These are phyloP conservation scores for Neoboletus brunneissimus DNA, from an alignment of 768 basidiomycete genomes.

Conservation along the genomic window DNA sequence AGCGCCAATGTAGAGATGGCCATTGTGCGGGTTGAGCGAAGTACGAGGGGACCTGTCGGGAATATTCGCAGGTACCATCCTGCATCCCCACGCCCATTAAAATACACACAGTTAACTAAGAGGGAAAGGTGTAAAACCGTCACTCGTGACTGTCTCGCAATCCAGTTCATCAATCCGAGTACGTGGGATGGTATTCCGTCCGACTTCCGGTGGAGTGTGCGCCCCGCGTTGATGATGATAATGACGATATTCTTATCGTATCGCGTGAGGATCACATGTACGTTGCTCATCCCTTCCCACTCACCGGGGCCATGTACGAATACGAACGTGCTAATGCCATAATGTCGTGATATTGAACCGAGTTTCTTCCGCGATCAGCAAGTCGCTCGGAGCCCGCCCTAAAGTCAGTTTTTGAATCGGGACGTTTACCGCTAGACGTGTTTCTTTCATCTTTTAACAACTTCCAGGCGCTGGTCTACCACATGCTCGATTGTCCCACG, in stretches of 20 bases:
- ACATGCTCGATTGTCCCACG: constrained; percentile 51
- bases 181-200: not conserved
- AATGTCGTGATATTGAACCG: not conserved
- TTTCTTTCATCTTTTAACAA: constrained; percentile 63
- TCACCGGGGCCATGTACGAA: not conserved
- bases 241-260: not conserved
- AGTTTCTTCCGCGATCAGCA: not conserved
- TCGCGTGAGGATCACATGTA: not conserved
- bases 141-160: constrained; percentile 11
- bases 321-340: not conserved
- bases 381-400: constrained; percentile 42
- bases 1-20: constrained; percentile 38
- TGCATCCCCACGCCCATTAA: not conserved
- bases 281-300: not conserved
- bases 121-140: not conserved
- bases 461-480: constrained; percentile 50
- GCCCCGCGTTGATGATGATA: not conserved
- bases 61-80: not conserved
- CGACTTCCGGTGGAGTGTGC: not conserved
- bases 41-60: constrained; percentile 5
- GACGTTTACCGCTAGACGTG: not conserved
- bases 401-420: constrained; percentile 29
- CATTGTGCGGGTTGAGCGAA: constrained; percentile 17
- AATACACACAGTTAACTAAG: constrained; percentile 15
- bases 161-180: not conserved